phyloP scores from a whole-genome alignment of 2,329 filamentous ascomycete genomes.

The Cladorrhinum sp. region DNA sequence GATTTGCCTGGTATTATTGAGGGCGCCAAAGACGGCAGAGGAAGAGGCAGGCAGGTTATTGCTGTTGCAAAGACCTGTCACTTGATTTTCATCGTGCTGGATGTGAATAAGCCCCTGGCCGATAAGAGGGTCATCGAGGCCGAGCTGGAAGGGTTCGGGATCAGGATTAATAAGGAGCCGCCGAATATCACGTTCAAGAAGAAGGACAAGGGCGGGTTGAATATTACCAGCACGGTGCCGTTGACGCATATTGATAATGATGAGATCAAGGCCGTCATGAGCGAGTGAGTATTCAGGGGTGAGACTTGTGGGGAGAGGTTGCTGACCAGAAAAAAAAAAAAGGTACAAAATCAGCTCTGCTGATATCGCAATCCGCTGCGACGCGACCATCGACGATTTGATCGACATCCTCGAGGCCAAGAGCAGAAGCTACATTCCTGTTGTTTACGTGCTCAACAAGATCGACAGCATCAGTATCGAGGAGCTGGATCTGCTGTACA shows the following conservation, averaged over 20 bases:
- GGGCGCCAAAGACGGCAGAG: conserved; percentile 96
- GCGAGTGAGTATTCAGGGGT: conserved; percentile 49
- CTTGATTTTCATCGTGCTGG: conserved; percentile 96
- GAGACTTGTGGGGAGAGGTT: too few species aligned
- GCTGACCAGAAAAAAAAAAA: conserved; percentile 1
- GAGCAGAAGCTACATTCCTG: conserved; percentile 95
- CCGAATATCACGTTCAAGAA: conserved; percentile 99
- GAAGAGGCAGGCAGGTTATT: conserved; percentile 96
- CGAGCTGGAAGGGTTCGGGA: conserved; percentile 95
- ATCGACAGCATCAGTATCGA: conserved; percentile 98
- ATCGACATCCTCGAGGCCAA: conserved; percentile 96
- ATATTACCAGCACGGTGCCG: conserved; percentile 91
- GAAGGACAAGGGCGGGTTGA: conserved; percentile 97
- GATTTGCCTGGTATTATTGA: conserved; percentile 98
- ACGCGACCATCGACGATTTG: conserved; percentile 94
- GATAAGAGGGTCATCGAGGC: conserved; percentile 95
- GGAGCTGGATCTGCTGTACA: conserved; percentile 91
- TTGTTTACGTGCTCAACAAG: conserved; percentile 98
- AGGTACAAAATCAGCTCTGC: conserved; percentile 88
- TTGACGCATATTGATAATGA: conserved; percentile 90
- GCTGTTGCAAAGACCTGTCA: conserved; percentile 98
- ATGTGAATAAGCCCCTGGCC: conserved; percentile 96
- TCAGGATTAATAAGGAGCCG: conserved; percentile 93
- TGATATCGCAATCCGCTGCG: conserved; percentile 95
- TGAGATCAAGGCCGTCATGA: conserved; percentile 97